Evolutionary conservation across 805 yeast genomes (phyloP), one percentile per base, ranked within the genome.

Genomic region (Isabelozyma rhagii): DNA sequence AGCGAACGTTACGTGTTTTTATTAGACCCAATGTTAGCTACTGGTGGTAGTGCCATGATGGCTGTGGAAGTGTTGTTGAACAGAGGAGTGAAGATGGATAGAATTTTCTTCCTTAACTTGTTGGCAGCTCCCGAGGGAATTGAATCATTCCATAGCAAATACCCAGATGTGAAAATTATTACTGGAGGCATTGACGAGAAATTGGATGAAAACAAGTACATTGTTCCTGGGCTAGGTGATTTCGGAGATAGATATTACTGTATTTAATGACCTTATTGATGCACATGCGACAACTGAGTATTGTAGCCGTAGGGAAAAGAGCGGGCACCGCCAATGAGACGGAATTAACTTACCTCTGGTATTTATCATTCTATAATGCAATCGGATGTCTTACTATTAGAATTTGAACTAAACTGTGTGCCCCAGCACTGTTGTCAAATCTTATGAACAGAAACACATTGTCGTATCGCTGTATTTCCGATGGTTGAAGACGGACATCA

Each of bases 161-260:
- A 83, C 72, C 99, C 99, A 18, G 77, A 82, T 48, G 84, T 94
- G 53, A 89, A 81, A 67, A 88, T 94, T 63, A 89, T 94, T 60
- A 92, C 98, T 34, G 99, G 99, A 53, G 92, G 91, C 56, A 77
- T 94, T 57, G 99, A 94, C 67, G 84, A 85, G 61, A 87, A 87
- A 49, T 78, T 94, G 63, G 91, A 93, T 63, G 97, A 84, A 49
- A 77, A 84, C 64, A 88, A 86, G 71, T 91, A 85, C 69, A 87
- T 94, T 58, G 83, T 83, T 44, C 99, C 99, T 31, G 99, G 99
- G 44, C 78, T 94, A 57, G 99, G 99, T 63, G 99, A 94, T 66
- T 94, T 94, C 63, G 99, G 99, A 63, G 98, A 94, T 74, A 81
- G 98, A 71, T 94, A 94, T 74, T 94, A 93, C 75, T 89, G 97